Evolutionary conservation across 176 grass and related monocot genomes (phyloP).

Genomic region (Themeda triandra): DNA sequence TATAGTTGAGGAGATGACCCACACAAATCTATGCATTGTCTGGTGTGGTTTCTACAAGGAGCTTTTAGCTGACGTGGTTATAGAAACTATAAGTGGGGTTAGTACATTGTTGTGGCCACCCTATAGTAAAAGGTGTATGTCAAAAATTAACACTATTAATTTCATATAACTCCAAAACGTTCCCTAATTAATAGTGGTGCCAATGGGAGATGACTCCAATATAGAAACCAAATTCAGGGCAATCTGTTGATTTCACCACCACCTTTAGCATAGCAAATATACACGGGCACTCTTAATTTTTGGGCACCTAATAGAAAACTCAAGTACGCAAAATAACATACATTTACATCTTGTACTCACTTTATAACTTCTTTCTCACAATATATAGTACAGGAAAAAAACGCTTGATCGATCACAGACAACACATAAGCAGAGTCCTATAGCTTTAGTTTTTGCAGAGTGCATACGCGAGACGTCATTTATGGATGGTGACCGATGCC

Average conservation of each 20-base stretch:
- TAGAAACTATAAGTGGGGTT: no score
- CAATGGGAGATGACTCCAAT: not conserved
- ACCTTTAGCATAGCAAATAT: not conserved
- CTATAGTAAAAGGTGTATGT: no score
- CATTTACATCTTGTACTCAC: not conserved
- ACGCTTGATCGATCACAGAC: not conserved
- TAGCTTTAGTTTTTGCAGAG: not conserved
- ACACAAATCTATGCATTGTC: no score
- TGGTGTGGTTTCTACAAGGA: no score
- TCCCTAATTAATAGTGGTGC: not conserved
- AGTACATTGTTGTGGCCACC: no score
- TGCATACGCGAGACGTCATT: not conserved
- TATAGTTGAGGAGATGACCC: no score
- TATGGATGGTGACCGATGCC: conserved; percentile 35
- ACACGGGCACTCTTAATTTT: not conserved
- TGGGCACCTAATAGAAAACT: not conserved
- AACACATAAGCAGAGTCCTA: no score
- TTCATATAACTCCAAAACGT: no score
- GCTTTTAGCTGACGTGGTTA: no score
- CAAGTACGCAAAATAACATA: not conserved
- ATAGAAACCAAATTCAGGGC: not conserved
- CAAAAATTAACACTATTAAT: no score
- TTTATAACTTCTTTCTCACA: not conserved
- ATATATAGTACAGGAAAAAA: not conserved
- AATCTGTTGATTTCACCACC: not conserved